These are phyloP conservation scores for Eimeria brunetti DNA, from an alignment of 169 alveolate species.

Conservation along the genomic window DNA sequence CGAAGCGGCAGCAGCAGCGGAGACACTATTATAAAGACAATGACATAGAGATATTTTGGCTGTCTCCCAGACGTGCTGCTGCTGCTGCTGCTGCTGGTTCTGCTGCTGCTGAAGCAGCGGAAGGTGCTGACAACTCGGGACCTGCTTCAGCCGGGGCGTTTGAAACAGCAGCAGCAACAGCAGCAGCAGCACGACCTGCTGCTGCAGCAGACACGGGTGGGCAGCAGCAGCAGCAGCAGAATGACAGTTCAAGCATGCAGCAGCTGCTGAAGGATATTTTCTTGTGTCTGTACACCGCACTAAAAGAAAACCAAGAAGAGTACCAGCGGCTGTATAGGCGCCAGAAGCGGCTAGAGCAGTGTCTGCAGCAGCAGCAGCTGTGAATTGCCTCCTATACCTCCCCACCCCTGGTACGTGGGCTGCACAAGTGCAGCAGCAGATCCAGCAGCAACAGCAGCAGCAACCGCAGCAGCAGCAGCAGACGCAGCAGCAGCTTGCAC, in stretches of 20 bases:
- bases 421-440: neutral
- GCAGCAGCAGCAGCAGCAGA: neutral
- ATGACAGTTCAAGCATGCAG: too few relatives aligned
- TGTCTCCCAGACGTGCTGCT: neutral
- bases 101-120: neutral
- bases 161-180: neutral
- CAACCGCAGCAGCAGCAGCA: too few relatives aligned
- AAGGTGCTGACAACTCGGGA: neutral
- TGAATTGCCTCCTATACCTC: neutral
- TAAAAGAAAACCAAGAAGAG: neutral
- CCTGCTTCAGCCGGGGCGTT: neutral
- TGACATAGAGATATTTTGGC: neutral
- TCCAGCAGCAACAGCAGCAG: too few relatives aligned
- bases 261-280: neutral
- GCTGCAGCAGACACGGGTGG: neutral
- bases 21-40: neutral
- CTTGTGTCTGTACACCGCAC: conserved; percentile 2
- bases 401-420: conserved; percentile 4
- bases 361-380: conserved; percentile 8
- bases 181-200: neutral
- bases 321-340: neutral
- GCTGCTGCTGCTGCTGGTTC: neutral
- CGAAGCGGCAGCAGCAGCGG: neutral
- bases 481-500: too few relatives aligned
- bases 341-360: neutral